phyloP scores from a whole-genome alignment of 2,329 filamentous ascomycete genomes.

The Scleromitrula shiraiana region DNA sequence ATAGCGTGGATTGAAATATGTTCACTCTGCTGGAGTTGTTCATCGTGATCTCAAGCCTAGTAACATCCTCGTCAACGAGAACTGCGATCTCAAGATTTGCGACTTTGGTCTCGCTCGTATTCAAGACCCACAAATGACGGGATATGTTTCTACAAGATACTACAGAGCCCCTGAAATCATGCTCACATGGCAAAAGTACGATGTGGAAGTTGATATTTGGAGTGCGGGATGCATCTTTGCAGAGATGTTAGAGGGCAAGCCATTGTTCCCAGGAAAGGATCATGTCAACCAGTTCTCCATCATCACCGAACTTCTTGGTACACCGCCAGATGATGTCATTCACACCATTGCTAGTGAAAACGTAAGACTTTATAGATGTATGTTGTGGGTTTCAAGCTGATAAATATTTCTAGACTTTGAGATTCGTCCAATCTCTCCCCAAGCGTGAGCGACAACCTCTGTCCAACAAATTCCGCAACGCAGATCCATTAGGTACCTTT shows the following conservation, averaged over 20 bases:
- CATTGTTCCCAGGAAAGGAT: slow-evolving; percentile 95
- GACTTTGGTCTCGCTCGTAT: slow-evolving; percentile 97
- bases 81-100: slow-evolving; percentile 99
- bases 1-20: slow-evolving; percentile 95
- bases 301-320: slow-evolving; percentile 94
- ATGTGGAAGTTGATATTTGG: slow-evolving; percentile 98
- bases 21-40: slow-evolving; percentile 95
- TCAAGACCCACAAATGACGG: slow-evolving; percentile 98
- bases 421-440: slow-evolving; percentile 95
- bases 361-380: slow-evolving; percentile 41
- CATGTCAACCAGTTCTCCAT: slow-evolving; percentile 99
- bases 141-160: slow-evolving; percentile 97
- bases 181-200: slow-evolving; percentile 99
- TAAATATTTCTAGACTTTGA: slow-evolving; percentile 61
- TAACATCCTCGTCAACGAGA: slow-evolving; percentile 99
- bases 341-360: slow-evolving; percentile 98
- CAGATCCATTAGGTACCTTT: slow-evolving; percentile 70
- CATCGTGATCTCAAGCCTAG: slow-evolving; percentile 97
- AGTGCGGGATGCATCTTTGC: slow-evolving; percentile 98
- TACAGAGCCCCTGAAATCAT: slow-evolving; percentile 99
- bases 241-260: slow-evolving; percentile 98
- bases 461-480: slow-evolving; percentile 86
- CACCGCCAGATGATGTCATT: slow-evolving; percentile 96
- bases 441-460: slow-evolving; percentile 88
- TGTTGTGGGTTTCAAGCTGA: slow-evolving; percentile 22